Conservation (phyloP, 768 basidiomycete species). For the Suillus placidus region DNA sequence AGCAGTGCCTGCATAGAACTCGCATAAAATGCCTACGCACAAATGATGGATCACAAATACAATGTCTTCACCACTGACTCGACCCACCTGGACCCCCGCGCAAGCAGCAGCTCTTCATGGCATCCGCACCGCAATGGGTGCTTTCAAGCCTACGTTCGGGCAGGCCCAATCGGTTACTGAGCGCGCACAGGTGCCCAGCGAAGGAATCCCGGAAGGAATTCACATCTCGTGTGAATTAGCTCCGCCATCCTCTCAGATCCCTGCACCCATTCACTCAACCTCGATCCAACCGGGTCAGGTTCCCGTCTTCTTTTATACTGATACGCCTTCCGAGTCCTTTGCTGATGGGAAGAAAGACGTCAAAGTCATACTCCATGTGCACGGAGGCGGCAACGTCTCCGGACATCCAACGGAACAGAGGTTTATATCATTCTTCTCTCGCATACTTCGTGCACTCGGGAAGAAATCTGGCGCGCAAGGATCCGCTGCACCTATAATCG, state of each 20-base stretch:
- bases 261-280: neutral
- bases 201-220: neutral
- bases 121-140: neutral
- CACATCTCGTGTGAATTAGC: neutral
- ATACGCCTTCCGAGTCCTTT: conserved; percentile 6
- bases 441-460: conserved; percentile 5
- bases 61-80: neutral
- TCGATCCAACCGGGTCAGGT: conserved; percentile 20
- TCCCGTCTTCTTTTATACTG: conserved; percentile 23
- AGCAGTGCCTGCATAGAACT: no score
- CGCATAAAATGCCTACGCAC: no score
- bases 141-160: neutral
- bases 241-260: neutral
- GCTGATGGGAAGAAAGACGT: neutral
- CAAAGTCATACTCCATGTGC: conserved; percentile 20
- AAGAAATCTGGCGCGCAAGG: conserved; percentile 3
- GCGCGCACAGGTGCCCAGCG: neutral
- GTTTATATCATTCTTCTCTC: conserved; percentile 10
- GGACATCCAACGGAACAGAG: conserved; percentile 21
- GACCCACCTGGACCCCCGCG: neutral
- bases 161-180: neutral
- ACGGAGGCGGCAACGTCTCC: no score
- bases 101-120: neutral
- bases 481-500: conserved; percentile 13
- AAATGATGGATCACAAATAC: neutral